These are phyloP conservation scores for Glaciozyma martinii DNA, from an alignment of 768 basidiomycete genomes.

Conservation along the genomic window DNA sequence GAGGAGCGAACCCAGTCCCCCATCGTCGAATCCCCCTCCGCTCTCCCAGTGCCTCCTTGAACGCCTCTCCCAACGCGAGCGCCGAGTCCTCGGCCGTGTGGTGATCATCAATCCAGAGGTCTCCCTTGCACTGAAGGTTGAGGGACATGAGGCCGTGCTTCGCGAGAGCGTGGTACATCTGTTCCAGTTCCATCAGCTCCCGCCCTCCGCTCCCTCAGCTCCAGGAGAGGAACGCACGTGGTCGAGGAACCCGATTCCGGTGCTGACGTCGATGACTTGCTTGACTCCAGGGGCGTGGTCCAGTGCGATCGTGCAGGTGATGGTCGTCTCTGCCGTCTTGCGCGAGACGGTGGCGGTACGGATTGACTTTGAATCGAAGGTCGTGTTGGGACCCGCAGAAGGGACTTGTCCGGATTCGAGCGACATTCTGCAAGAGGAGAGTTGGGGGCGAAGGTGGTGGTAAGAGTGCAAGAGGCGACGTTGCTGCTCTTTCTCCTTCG, in stretches of 20 bases:
- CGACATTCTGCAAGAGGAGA: background rate
- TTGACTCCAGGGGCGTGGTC: slow-evolving; percentile 61
- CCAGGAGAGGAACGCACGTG: slow-evolving; percentile 53
- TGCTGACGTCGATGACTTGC: slow-evolving; percentile 75
- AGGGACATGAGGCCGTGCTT: slow-evolving; percentile 86
- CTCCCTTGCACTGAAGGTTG: slow-evolving; percentile 81
- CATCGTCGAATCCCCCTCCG: slow-evolving; percentile 88
- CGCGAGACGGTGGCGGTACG: slow-evolving; percentile 31
- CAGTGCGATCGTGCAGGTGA: slow-evolving; percentile 69
- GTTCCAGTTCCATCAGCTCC: background rate
- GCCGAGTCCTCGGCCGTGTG: slow-evolving; percentile 89
- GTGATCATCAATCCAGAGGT: slow-evolving; percentile 96
- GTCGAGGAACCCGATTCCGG: slow-evolving; percentile 97
- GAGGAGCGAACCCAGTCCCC: slow-evolving; percentile 90
- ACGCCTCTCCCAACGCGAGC: slow-evolving; percentile 52
- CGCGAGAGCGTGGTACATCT: slow-evolving; percentile 98
- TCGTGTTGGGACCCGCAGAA: background rate
- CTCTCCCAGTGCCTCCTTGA: slow-evolving; percentile 91
- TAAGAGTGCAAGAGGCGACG: too few relatives aligned
- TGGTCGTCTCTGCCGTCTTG: slow-evolving; percentile 60
- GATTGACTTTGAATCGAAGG: slow-evolving; percentile 7
- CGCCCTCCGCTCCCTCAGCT: background rate
- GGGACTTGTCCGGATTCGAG: background rate
- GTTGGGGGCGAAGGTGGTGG: too few relatives aligned
- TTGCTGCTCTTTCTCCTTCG: too few relatives aligned